Base-by-base conservation (phyloP, 768 basidiomycete species). In the Kwoniella dejecticola region DNA sequence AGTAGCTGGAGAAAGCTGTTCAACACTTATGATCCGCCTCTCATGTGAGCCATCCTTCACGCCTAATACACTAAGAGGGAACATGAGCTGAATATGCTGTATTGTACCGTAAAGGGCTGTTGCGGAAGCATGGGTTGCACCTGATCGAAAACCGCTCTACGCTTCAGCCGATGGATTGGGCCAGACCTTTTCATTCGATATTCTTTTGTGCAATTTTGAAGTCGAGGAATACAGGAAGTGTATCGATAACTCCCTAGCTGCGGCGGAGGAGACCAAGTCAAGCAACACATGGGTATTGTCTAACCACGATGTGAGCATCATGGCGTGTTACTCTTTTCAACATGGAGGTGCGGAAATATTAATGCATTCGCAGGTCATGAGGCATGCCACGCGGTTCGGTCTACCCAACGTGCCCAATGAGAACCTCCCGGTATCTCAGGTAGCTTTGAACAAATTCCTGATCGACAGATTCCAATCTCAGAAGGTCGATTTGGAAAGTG, bases 181-280 rank as follows among this genome's bases (percentile, higher is more conserved):
- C 21, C 73, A 75, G 40, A 59, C 68, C 17, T 75, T 75, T 68
- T 67, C 68, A 3, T 75, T 75, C 61, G 70, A 72, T 58, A 65
- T 75, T 29, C 60, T 75, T 40, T 54, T 70, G 44, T 66, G 62
- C 26, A 62, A 63, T 29, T 75, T 54, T 62, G 52, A 68, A 23
- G 44, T 62, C 3, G 46, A 66, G 5, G 61, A 60, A 12, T 69
- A 67, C 57, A 57, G 55, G 45, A 26, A 46, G 1, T 63, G 57
- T 27, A 71, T 74, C 56, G 55, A 60, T 4, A 6, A 57, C 5
- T 63, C 63, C 4, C 44, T 70, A 30, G 47, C 50, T 33, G 67
- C 61, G 26, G 48, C 53, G 2, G n/a, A 57, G 24, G 26, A 49
- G 12, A 52, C 69, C 5, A 63, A 62, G 10, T 60, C 57, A 15